Evolutionary conservation across 2,329 filamentous ascomycete species (phyloP), one percentile per base, ranked within the genome.

Genomic region (Elsinoe australis): DNA sequence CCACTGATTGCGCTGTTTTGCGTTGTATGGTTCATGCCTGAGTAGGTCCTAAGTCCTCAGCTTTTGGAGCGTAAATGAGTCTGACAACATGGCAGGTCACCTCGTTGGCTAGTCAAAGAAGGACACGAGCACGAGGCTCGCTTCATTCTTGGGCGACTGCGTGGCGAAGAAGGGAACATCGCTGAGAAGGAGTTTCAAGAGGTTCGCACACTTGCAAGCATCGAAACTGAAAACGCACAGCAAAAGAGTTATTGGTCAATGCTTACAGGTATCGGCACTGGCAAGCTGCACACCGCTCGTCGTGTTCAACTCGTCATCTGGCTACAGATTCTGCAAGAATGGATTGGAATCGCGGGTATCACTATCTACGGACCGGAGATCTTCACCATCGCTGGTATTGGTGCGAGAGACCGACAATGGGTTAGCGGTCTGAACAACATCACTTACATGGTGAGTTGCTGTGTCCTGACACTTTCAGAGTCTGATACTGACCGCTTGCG

Each of bases 101-200:
- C 80, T 0, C 70, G 82, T 1, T 83, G 77, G 75, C 72, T 86
- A 0, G 73, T 78, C 53, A 85, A 85, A 54, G 75, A 74, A 4
- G 81, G 79, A 0, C 74, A 81, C 0, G 71, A 81, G 28, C 74
- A 84, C 0, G 83, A 87, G 60, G 82, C 81, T 0, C 74, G 74
- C 8, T 83, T 78, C 52, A 75, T 87, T 38, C 70, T 87, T 0
- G 56, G 56, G 1, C 71, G 80, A 9, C 71, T 87, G 0, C 78
- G 83, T 32, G 83, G 83, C 1, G 75, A 60, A 31, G 56, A 59
- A 21, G 32, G 32, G 4, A 19, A 31, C 5, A 39, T 42, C 19
- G 49, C 45, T 4, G 72, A 83, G 33, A 69, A 71, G 0, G 83
- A 88, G 59, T 82, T 81, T 52, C 71, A 77, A 24, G 83, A 87